phyloP scores from a whole-genome alignment of 768 basidiomycete genomes.

The Termitomyces sp. region DNA sequence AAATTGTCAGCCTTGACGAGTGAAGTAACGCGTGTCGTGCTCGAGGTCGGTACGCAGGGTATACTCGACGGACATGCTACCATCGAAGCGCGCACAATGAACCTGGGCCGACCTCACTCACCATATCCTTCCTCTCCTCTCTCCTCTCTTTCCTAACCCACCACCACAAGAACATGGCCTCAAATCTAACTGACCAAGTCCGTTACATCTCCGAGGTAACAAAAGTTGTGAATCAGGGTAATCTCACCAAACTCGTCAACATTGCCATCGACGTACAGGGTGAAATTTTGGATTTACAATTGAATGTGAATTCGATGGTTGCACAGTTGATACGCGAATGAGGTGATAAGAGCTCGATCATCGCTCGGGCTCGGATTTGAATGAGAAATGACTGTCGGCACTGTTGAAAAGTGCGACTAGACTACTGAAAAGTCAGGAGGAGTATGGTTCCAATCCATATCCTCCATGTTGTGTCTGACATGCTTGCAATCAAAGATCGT shows the following conservation, averaged over 20 bases:
- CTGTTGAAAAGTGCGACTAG: neutral
- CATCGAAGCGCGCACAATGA: slow-evolving; percentile 87
- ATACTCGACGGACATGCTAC: slow-evolving; percentile 88
- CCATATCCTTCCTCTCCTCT: slow-evolving; percentile 48
- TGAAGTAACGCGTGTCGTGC: slow-evolving; percentile 78
- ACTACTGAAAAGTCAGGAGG: neutral
- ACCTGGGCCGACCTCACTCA: slow-evolving; percentile 90
- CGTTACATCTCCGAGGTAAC: slow-evolving; percentile 91
- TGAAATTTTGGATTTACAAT: slow-evolving; percentile 87
- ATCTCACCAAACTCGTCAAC: slow-evolving; percentile 79
- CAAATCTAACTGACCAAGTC: slow-evolving; percentile 81
- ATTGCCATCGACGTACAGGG: slow-evolving; percentile 79
- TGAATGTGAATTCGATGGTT: slow-evolving; percentile 87
- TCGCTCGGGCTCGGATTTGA: neutral
- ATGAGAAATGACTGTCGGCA: neutral
- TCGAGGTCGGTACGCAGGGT: slow-evolving; percentile 90
- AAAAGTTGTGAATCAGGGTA: slow-evolving; percentile 85
- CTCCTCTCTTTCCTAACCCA: neutral
- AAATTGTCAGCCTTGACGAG: slow-evolving; percentile 83
- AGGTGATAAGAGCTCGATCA: slow-evolving; percentile 67
- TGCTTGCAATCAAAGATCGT: neutral
- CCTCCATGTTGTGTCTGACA: neutral
- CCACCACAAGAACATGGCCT: slow-evolving; percentile 74
- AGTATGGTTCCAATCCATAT: neutral
- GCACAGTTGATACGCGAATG: slow-evolving; percentile 66